Evolutionary conservation across 2,329 filamentous ascomycete species (phyloP), one percentile per base, ranked within the genome.

Genomic region (Colletotrichum paranaense): DNA sequence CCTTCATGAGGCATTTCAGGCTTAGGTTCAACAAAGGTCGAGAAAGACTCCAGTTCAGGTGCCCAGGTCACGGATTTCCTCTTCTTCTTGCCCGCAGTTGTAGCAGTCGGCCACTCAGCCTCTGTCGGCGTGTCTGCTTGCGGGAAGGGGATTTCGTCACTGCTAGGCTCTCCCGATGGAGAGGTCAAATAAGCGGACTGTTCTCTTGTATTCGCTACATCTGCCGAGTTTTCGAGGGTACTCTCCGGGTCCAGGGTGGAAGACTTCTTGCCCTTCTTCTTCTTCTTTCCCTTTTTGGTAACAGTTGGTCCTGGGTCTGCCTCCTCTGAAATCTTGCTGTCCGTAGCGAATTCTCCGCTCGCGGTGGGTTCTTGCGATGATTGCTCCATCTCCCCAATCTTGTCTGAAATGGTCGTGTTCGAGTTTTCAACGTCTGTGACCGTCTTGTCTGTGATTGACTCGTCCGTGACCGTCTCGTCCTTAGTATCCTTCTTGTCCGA

Each of bases 181-280:
- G 70, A 73, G 60, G 53, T 60, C 58, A 70, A 38, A 73, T 73
- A 73, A 73, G 70, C 70, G 70, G 70, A 73, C 70, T 73, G 62
- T 62, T 73, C 70, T 67, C 68, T 73, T 73, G 70, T 73, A 73
- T 73, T 73, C 70, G 70, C 70, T 73, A 73, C 70, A 73, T 73
- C 70, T 73, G 70, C 56, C 70, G 70, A 56, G 59, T 38, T 60
- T 73, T 62, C 70, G 60, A 69, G 60, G 70, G 68, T 49, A 73
- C 67, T 65, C 72, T 74, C 72, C 68, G 58, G 72, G 59, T 74
- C 72, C 68, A 63, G 65, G 72, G 72, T 53, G 52, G 72, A 74
- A 53, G 72, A 67, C 59, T 74, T 74, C 52, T 72, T 74, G 67
- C 62, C 79, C 77, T 86, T 87, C 76, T 85, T 86, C 53, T 82